These are phyloP conservation scores for Immersiella caudata DNA, from an alignment of 495 filamentous ascomycete species.

Conservation along the genomic window DNA sequence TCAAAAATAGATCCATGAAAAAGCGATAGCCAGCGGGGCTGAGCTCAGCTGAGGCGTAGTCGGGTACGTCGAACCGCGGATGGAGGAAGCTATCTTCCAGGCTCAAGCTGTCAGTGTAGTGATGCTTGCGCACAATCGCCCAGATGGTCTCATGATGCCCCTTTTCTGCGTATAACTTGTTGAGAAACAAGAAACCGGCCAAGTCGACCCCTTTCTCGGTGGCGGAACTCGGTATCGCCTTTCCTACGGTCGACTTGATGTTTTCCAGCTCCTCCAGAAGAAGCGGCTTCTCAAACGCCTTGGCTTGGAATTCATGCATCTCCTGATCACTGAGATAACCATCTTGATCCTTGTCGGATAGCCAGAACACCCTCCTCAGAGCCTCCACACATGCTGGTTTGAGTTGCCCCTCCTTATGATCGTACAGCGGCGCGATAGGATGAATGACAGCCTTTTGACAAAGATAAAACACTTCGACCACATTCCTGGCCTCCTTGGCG, in stretches of 20 bases:
- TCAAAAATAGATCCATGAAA: conserved; percentile 93
- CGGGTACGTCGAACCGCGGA: conserved; percentile 90
- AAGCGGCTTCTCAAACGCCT: conserved; percentile 86
- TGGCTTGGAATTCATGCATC: conserved; percentile 84
- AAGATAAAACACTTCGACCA: conserved; percentile 95
- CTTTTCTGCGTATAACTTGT: conserved; percentile 95
- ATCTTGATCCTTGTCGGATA: conserved; percentile 95
- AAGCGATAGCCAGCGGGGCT: conserved; percentile 95
- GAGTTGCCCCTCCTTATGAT: conserved; percentile 86
- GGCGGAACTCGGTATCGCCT: conserved; percentile 63
- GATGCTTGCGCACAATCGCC: conserved; percentile 93
- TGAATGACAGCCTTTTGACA: conserved; percentile 99
- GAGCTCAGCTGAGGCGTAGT: conserved; percentile 87
- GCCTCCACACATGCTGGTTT: conserved; percentile 89
- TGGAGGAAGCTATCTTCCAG: conserved; percentile 89
- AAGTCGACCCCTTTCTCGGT: conserved; percentile 75
- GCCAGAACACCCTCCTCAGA: conserved; percentile 86
- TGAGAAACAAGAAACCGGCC: conserved; percentile 81
- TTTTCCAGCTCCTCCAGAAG: conserved; percentile 77
- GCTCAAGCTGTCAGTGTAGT: conserved; percentile 92
- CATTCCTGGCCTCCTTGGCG: conserved; percentile 90
- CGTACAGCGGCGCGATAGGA: conserved; percentile 93
- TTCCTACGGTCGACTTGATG: conserved; percentile 82
- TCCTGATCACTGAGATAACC: conserved; percentile 90
- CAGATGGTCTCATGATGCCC: conserved; percentile 98